A percentile compares a stretch with the other conserved stretches of the same genome.
Conservation (phyloP, 1,284 basidiomycete species). For the Puccinia polysora region DNA sequence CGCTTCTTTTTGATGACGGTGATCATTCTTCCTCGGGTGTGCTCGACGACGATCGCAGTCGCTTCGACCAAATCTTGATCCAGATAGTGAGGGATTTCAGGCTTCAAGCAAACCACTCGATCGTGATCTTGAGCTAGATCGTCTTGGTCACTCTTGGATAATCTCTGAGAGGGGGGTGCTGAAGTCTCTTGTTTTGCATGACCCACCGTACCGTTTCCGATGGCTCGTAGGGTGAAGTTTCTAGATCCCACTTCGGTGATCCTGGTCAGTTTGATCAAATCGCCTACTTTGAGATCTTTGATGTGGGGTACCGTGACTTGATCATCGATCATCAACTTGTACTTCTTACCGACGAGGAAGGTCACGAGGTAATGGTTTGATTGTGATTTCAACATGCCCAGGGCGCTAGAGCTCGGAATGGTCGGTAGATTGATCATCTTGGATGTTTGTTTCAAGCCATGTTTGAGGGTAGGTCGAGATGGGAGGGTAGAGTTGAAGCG, state of each 20-base stretch:
- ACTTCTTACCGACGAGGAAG: constrained; percentile 78
- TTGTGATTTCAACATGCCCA: constrained; percentile 58
- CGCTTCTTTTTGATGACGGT: constrained; percentile 90
- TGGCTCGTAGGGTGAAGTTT: constrained; percentile 78
- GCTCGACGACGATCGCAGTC: constrained; percentile 84
- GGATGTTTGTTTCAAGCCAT: constrained; percentile 3
- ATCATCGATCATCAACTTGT: constrained; percentile 82
- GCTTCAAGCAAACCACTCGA: constrained; percentile 47
- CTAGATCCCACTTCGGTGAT: constrained; percentile 91
- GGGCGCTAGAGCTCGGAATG: constrained; percentile 46
- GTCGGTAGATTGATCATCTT: background rate
- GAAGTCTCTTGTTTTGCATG: constrained; percentile 19
- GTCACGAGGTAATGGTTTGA: constrained; percentile 84
- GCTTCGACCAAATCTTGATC: constrained; percentile 60
- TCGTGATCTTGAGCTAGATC: constrained; percentile 14
- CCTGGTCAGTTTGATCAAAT: constrained; percentile 73
- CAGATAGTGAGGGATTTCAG: constrained; percentile 44
- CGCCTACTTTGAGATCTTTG: constrained; percentile 68
- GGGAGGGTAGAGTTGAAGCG: constrained; percentile 9
- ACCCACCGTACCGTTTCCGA: constrained; percentile 53
- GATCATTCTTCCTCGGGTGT: constrained; percentile 90
- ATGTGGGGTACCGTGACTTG: constrained; percentile 74
- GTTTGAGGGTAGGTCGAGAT: constrained; percentile 20
- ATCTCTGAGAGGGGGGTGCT: constrained; percentile 56
- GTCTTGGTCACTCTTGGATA: constrained; percentile 49